Evolutionary conservation across 1,139 yeast genomes (phyloP).

Genomic region (Yamadazyma taylorii): DNA sequence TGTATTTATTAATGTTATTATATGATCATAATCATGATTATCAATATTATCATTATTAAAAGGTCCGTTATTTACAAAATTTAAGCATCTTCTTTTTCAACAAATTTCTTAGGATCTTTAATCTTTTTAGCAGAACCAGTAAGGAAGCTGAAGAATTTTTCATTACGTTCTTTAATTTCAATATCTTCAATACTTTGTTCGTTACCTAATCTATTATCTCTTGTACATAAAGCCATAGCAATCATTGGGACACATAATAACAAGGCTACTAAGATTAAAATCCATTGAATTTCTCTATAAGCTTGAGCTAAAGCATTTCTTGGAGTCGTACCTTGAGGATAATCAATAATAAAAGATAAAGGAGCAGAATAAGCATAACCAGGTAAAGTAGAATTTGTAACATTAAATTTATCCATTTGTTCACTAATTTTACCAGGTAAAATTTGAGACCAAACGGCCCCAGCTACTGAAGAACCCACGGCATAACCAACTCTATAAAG

Average conservation of each 20-base stretch:
- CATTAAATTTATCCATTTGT: conserved; percentile 18
- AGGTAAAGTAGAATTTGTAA: conserved; percentile 20
- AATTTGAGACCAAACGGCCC: conserved; percentile 40
- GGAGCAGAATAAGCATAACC: conserved; percentile 29
- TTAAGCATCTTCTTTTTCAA: background rate
- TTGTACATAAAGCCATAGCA: conserved; percentile 28
- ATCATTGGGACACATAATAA: conserved; percentile 36
- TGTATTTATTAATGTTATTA: no score
- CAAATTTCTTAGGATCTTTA: conserved; percentile 4
- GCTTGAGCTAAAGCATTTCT: conserved; percentile 32
- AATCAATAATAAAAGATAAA: conserved; percentile 23
- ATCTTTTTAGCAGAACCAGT: conserved; percentile 14
- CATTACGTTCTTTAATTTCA: conserved; percentile 4
- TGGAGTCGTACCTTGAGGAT: conserved; percentile 35
- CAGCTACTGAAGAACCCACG: conserved; percentile 35
- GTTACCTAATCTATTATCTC: conserved; percentile 31
- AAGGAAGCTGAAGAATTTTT: conserved; percentile 1
- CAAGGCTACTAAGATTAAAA: conserved; percentile 32
- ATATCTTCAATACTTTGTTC: conserved; percentile 21
- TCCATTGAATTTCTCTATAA: conserved; percentile 34
- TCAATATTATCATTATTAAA: no score
- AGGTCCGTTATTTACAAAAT: no score
- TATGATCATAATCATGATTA: no score
- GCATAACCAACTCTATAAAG: conserved; percentile 38
- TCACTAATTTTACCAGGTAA: conserved; percentile 20